Base-by-base conservation (phyloP, 306 rosid species). In the Cicer bijugum region DNA sequence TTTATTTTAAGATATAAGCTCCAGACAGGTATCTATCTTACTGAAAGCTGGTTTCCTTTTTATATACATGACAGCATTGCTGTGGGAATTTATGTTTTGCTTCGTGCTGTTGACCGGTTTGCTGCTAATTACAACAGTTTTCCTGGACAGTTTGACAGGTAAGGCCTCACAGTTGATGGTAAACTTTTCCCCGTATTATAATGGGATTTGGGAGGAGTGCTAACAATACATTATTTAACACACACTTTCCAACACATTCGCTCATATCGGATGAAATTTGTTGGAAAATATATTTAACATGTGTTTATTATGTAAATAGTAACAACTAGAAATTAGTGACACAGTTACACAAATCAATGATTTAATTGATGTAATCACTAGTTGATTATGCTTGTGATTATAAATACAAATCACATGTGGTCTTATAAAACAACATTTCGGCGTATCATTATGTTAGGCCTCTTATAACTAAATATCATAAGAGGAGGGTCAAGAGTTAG, bases 101-200 rank as follows among this genome's bases (percentile, higher is more conserved):
- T 94, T 81, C 94, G 99, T 51, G 95, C 99, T 59, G 95, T 91
- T 51, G 99, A 94, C 38, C 93, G 97, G 43, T 94, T 94, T 85
- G 92, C 97, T 71, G 91, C 96, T 12, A 94, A 89, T 81, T 91
- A 89, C 91, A 91, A 94, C 80, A 87, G 86, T 82, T 91, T 94
- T 81, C 99, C 99, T 5, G 97, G 99, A 60, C 92, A 89, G 67
- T 91, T 89, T 81, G 91, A 94, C 71, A 90, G 95, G 99, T 87
- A 82, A 76, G n/a, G 19, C 57, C 73, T 72, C 76, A 10, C 12
- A n/a, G 23, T 69, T 81, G 51, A 63, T 12, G 64, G 58, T 19
- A 63, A 16, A 64, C 44, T 20, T 56, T 53, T 43, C 17, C 42
- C 43, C 52, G 35, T 81, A 33, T 69, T 61, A 40, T 58, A 12